Percentiles rank a stretch among this genome's conserved stretches.
Evolutionary conservation across 495 filamentous ascomycete species (phyloP).

Genomic region (Friedmanniomyces simplex): DNA sequence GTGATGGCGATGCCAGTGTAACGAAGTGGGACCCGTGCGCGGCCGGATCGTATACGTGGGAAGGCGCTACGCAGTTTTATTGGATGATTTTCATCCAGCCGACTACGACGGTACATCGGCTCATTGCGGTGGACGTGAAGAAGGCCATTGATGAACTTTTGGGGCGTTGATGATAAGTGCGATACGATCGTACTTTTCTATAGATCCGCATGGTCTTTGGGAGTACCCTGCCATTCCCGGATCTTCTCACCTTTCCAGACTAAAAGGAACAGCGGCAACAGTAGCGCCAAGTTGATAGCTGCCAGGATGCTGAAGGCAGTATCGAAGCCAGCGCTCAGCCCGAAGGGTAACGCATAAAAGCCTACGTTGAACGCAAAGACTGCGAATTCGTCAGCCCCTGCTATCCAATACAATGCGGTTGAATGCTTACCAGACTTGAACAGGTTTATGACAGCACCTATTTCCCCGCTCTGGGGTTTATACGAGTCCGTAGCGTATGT

Average conservation of each 20-base stretch:
- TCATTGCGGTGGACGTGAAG: constrained; percentile 18
- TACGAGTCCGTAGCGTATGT: constrained; percentile 35
- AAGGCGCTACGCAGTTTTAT: constrained; percentile 9
- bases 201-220: constrained; percentile 18
- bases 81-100: constrained; percentile 17
- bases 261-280: constrained; percentile 17
- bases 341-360: constrained; percentile 23
- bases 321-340: constrained; percentile 19
- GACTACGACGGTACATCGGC: constrained; percentile 7
- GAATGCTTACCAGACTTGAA: constrained; percentile 3
- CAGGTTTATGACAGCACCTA: constrained; percentile 16
- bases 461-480: constrained; percentile 25
- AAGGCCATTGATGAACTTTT: constrained; percentile 16
- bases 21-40: constrained; percentile 2
- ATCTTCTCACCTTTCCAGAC: constrained; percentile 17
- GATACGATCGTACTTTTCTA: neutral
- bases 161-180: neutral
- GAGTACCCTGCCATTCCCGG: constrained; percentile 18
- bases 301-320: constrained; percentile 20
- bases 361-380: constrained; percentile 23
- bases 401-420: too few species aligned
- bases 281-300: constrained; percentile 17
- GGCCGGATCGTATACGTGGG: neutral
- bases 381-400: neutral
- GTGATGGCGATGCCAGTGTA: constrained; percentile 18